Evolutionary conservation across 1,284 basidiomycete species (phyloP), one percentile per base, ranked within the genome.

Genomic region (Earliella scabrosa): DNA sequence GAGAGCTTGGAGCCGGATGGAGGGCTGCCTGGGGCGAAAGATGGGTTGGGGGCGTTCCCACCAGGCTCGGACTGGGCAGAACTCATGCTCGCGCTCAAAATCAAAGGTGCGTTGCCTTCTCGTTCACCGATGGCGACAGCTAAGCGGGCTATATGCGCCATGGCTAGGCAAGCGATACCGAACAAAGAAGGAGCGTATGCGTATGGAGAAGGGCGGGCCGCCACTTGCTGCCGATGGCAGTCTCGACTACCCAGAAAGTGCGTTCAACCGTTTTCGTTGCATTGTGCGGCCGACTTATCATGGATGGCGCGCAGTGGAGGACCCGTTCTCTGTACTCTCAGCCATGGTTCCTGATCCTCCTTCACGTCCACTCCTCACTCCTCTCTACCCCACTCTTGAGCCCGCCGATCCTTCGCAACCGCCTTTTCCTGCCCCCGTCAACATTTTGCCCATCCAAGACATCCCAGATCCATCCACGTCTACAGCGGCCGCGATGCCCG

Each of bases 141-240:
- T 26, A 7, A 13, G 16, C 18, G n/a, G n/a, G 10, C 16, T 47
- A 23, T n/a, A 35, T 16, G 11, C 21, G 8, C 24, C 51, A n/a
- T 41, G 23, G 4, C 13, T 53, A 91, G 90, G 87, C 13, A 91
- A 90, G 65, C 80, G 82, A 21, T 90, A 90, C 66, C 82, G 81
- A 52, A 91, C 88, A 1, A 92, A 92, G 74, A 91, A 88, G 64
- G 90, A 92, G 63, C 77, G 89, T 13, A 63, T 91, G 57, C 78
- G 86, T 21, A 79, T 90, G 46, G 89, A 92, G 66, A 86, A 82
- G 58, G 84, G 84, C 54, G 90, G 90, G 0, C 86, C 86, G 14
- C 89, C 89, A 0, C 77, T 78, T 23, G 75, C 76, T 7, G 65
- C 82, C 13, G 88, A 92, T 63, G 90, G 90, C 21, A 92, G 89